A percentile compares a stretch with the other conserved stretches of the same genome.
These are phyloP conservation scores for Sporobolomyces phaffii DNA, from an alignment of 768 basidiomycete species.

Conservation along the genomic window DNA sequence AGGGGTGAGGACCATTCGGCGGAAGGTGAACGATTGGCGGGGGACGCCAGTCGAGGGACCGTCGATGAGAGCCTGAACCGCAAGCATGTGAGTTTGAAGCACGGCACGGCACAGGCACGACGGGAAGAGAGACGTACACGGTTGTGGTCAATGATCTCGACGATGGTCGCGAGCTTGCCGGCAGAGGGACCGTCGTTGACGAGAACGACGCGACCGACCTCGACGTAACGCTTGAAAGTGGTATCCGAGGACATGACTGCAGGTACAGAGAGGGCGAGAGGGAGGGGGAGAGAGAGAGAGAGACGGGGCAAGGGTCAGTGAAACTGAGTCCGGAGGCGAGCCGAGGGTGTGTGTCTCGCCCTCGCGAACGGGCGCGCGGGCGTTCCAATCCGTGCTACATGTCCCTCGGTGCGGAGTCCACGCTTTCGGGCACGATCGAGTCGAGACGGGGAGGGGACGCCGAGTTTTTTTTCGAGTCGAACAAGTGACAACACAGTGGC, in stretches of 20 bases:
- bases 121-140: conserved; percentile 64
- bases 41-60: conserved; percentile 86
- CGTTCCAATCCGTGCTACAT: no score
- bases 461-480: conserved; percentile 5
- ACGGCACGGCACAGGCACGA: no score
- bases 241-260: conserved; percentile 32
- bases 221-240: conserved; percentile 93
- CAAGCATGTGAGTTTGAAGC: no score
- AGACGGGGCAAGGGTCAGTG: neutral
- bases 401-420: no score
- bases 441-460: no score
- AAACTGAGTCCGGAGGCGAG: no score
- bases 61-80: conserved; percentile 95
- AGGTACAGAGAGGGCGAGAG: neutral
- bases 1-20: conserved; percentile 84
- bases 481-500: no score
- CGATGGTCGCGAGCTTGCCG: conserved; percentile 89
- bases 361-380: no score
- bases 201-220: conserved; percentile 97
- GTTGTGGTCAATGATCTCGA: conserved; percentile 98
- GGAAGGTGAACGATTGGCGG: conserved; percentile 85
- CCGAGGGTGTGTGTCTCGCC: no score
- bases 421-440: no score
- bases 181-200: conserved; percentile 77
- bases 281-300: neutral